phyloP scores from a whole-genome alignment of 1,284 basidiomycete genomes.

The Ganoderma multipileum region DNA sequence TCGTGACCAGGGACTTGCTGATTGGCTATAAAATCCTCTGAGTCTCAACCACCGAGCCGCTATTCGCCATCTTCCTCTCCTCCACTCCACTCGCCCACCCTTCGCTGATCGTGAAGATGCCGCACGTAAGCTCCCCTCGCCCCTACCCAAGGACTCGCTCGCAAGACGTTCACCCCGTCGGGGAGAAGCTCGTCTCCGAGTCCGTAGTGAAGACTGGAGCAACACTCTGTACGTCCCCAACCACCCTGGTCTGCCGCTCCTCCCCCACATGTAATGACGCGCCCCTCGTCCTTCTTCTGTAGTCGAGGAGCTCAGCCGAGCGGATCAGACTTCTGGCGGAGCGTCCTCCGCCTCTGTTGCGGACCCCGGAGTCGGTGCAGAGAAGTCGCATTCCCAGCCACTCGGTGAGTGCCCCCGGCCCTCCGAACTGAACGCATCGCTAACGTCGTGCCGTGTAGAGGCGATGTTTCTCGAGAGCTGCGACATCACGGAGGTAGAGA shows the following conservation, averaged over 20 bases:
- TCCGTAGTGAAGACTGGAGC: background rate
- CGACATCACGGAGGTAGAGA: conserved; percentile 6
- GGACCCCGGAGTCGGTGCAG: background rate
- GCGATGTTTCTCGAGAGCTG: background rate
- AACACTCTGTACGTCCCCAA: background rate
- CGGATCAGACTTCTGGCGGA: background rate
- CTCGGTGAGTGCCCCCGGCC: background rate
- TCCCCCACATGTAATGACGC: background rate
- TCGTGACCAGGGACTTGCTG: background rate
- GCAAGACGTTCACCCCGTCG: background rate
- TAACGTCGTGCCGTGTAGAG: background rate
- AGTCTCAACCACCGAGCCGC: no score
- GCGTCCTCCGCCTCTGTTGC: background rate
- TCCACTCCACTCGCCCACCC: background rate
- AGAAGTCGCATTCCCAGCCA: background rate
- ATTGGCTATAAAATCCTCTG: background rate
- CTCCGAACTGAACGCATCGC: background rate
- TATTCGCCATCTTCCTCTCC: background rate
- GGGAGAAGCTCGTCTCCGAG: background rate
- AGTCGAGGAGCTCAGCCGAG: background rate
- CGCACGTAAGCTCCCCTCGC: background rate
- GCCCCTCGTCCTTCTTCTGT: background rate
- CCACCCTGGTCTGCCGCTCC: background rate
- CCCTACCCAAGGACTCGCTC: background rate
- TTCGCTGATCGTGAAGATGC: background rate